Evolutionary conservation across 495 filamentous ascomycete genomes (phyloP).

Genomic region (Penicillium goetzii): DNA sequence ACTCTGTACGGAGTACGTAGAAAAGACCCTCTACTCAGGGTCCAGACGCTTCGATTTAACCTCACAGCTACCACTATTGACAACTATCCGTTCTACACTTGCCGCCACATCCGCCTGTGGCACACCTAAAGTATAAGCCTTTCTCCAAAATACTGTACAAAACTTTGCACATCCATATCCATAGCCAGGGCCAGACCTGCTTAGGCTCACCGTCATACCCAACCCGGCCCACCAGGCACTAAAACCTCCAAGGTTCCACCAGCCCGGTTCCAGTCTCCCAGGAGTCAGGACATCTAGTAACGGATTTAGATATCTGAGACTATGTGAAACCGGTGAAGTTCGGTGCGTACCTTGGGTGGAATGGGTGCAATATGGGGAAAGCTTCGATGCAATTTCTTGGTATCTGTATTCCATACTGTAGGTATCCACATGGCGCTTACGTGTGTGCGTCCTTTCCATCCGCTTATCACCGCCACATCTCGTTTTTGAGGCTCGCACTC

Average conservation of each 20-base stretch:
- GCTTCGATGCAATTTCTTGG: neutral
- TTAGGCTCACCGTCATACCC: neutral
- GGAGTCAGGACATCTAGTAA: too few species aligned
- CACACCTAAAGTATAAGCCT: neutral
- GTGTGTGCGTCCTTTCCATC: neutral
- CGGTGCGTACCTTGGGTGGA: neutral
- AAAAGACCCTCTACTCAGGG: neutral
- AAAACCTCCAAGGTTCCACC: neutral
- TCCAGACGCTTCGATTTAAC: constrained; percentile 1
- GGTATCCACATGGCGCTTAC: neutral
- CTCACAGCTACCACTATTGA: neutral
- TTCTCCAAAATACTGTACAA: neutral
- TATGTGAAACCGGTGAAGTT: neutral
- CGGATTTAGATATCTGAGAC: neutral
- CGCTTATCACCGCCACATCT: neutral
- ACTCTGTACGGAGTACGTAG: too few species aligned
- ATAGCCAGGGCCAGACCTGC: neutral
- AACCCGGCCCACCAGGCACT: neutral
- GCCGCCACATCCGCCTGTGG: neutral
- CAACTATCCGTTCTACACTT: neutral
- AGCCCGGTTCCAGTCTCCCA: neutral
- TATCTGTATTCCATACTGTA: neutral
- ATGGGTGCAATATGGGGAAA: neutral
- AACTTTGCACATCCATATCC: neutral
- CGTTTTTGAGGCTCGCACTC: constrained; percentile 2